Evolutionary conservation across 371 early-diverging fungal species (phyloP), one percentile per base, ranked within the genome.

Genomic region (Mortierella sp.): DNA sequence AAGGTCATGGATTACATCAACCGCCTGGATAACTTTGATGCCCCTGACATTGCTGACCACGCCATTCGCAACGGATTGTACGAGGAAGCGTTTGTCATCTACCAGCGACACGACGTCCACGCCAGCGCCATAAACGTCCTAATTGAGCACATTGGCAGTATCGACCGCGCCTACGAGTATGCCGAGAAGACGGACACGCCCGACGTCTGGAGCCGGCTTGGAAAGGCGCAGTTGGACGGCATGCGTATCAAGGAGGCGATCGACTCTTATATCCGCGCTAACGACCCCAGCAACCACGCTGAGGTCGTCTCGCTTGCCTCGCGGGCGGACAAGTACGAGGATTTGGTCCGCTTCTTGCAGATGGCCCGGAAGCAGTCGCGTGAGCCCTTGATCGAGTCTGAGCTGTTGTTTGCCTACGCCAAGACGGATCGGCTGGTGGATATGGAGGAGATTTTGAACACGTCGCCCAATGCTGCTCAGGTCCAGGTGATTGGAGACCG

Each of bases 61-160:
- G 97, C 97, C 78, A 92, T 98, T 79, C 94, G 93, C 61, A 93
- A 92, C 77, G 94, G 94, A 45, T 86, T 99, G 69, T 96, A 87
- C 76, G 99, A 99, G 87, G 99, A 99, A 87, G 99, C 99, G 2
- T 98, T 98, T 85, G 86, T 91, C 55, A 97, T 99, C 81, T 98
- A 95, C 91, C 96, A 96, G 87, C 96, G 96, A 84, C 92, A 95
- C 83, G 94, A 95, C 44, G 95, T 95, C 70, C 92, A 96, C 88
- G 92, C 89, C 24, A 92, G 93, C 70, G 99, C 97, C 11, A 90
- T 98, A 64, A 91, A 91, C 71, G 98, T 98, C 13, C 87, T 99
- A 84, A 91, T 99, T 74, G 95, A 96, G 77, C 93, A 98, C 82
- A 93, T 99, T 78, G 92, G 93, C 39, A 94, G 95, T 82, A 88